Conservation (phyloP, 129 eudicot genomes). For the Chrysanthemum seticuspe region DNA sequence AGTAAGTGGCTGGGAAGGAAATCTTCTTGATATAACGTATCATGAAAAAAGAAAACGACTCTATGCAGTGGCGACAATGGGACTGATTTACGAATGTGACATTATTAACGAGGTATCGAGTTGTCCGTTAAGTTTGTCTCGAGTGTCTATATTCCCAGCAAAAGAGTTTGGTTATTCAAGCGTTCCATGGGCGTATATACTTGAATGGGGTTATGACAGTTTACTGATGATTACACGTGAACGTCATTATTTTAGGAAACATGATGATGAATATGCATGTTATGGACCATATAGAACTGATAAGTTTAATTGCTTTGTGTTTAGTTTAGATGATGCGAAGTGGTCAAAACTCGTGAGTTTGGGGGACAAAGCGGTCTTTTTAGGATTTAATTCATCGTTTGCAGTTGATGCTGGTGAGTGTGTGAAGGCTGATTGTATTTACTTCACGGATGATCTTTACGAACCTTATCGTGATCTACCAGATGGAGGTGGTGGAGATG, state of each 20-base stretch:
- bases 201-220: constrained; percentile 30
- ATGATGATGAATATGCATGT: background rate
- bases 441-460: constrained; percentile 35
- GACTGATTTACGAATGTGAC: constrained; percentile 26
- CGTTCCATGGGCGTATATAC: constrained; percentile 18
- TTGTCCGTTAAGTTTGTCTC: background rate
- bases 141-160: constrained; percentile 15
- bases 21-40: constrained; percentile 18
- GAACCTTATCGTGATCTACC: constrained; percentile 29
- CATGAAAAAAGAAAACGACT: constrained; percentile 19
- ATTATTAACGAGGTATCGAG: background rate
- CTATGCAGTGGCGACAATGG: constrained; percentile 22
- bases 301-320: constrained; percentile 20
- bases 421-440: constrained; percentile 24
- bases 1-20: constrained; percentile 24
- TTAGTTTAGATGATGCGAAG: constrained; percentile 24
- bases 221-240: constrained; percentile 33
- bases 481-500: constrained; percentile 28
- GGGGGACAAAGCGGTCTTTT: constrained; percentile 25
- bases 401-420: constrained; percentile 20
- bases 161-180: constrained; percentile 5
- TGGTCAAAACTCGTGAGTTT: constrained; percentile 23
- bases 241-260: constrained; percentile 18
- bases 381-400: constrained; percentile 32
- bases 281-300: constrained; percentile 25